These are phyloP conservation scores for Podospora fimiseda DNA, from an alignment of 495 filamentous ascomycete species.

Conservation along the genomic window DNA sequence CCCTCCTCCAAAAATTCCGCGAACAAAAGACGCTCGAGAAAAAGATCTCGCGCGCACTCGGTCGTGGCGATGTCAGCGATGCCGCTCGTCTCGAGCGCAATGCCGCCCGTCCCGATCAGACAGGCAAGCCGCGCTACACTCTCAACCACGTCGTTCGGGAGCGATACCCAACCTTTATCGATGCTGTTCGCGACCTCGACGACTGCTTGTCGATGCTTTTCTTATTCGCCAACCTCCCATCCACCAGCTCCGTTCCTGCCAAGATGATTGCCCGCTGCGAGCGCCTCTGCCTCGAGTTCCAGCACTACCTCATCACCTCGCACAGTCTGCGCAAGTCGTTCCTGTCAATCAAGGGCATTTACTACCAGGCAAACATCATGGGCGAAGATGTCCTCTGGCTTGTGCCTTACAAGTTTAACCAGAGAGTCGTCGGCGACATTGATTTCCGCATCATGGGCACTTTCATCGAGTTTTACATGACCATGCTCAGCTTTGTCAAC, in stretches of 20 bases:
- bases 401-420: constrained; percentile 94
- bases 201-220: constrained; percentile 96
- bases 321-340: constrained; percentile 91
- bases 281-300: constrained; percentile 83
- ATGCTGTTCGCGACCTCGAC: constrained; percentile 90
- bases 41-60: constrained; percentile 88
- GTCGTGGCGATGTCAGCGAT: constrained; percentile 83
- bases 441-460: constrained; percentile 99
- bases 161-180: constrained; percentile 93
- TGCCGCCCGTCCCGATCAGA: constrained; percentile 71
- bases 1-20: constrained; percentile 89
- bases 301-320: constrained; percentile 91
- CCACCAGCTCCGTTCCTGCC: constrained; percentile 73
- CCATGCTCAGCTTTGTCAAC: constrained; percentile 90
- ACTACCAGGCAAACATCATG: constrained; percentile 97
- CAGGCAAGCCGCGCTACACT: constrained; percentile 73
- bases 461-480: constrained; percentile 98
- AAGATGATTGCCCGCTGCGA: constrained; percentile 94
- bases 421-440: constrained; percentile 82
- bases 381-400: constrained; percentile 98
- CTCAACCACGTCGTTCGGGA: constrained; percentile 96
- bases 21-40: constrained; percentile 94
- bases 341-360: constrained; percentile 97
- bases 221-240: constrained; percentile 94
- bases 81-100: constrained; percentile 58